Evolutionary conservation across 1,284 basidiomycete genomes (phyloP), one percentile per base, ranked within the genome.

Genomic region (Leccinum proliferum): DNA sequence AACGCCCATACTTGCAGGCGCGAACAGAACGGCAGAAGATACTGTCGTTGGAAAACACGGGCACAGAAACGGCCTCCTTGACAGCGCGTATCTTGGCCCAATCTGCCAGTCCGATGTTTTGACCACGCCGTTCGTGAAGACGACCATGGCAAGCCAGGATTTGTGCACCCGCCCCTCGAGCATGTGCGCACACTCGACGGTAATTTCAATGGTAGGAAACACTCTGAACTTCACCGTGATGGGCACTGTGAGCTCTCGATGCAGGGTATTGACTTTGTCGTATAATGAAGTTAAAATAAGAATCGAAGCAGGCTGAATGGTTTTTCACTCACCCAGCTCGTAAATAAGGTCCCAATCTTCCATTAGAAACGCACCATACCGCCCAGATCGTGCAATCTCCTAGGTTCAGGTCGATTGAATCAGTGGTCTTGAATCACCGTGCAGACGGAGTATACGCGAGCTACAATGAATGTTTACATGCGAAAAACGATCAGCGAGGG

Each of bases 221-320:
- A 97, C 88, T 9, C 97, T 86, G 77, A 98, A 97, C 75, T 99
- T 99, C 58, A 94, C 96, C 0, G 95, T 98, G 1, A 98, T 94
- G 0, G 97, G 96, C 11, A 98, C 80, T 1, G 84, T 82, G 4
- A 98, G 83, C 69, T 96, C 90, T 60, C 81, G 74, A 74, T 98
- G 95, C 2, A 98, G 79, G 2, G 80, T 93, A 63, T 89, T 91
- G 73, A 97, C 94, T 94, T 12, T 4, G 14, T 32, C 3, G 14
- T 32, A 11, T 8, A 58, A 25, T 21, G 3, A 60, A 0, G 34
- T 67, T 32, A 58, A 59, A 18, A 50, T 2, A 14, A 34, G 12
- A 62, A 12, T 39, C 1, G 1, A 43, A 21, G 14, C n/a, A 12
- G 7, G 34, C 10, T 37, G 34, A 10, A 64, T 21, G 41, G n/a